Conservation (phyloP, 371 early-diverging fungal genomes). For the Actinomortierella wolfii region DNA sequence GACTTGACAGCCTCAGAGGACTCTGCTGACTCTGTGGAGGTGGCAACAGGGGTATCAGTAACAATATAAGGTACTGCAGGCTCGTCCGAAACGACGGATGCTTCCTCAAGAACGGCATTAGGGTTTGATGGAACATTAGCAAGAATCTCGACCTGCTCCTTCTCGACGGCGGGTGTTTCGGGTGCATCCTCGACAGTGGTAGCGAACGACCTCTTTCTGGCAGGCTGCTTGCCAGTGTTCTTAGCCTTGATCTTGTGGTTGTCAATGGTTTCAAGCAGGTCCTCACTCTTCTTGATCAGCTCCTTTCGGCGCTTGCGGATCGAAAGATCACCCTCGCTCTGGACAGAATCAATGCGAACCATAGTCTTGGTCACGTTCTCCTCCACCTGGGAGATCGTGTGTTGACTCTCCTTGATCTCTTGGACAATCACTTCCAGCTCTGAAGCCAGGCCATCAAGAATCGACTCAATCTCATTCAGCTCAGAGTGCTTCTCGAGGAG, state of each 20-base stretch:
- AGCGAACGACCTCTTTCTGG: neutral
- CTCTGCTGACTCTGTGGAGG: no score
- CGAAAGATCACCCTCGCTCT: constrained; percentile 32
- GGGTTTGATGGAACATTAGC: no score
- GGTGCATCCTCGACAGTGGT: no score
- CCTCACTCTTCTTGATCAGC: constrained; percentile 38
- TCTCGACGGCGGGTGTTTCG: no score
- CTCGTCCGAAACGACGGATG: no score
- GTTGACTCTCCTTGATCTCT: constrained; percentile 11
- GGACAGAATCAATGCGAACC: constrained; percentile 32
- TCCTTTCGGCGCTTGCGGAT: constrained; percentile 37
- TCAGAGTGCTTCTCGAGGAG: constrained; percentile 33
- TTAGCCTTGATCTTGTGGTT: constrained; percentile 13
- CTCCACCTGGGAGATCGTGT: constrained; percentile 7
- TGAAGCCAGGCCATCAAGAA: constrained; percentile 21
- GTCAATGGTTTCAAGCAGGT: constrained; percentile 31
- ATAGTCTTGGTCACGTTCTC: constrained; percentile 35
- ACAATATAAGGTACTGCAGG: no score
- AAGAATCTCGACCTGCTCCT: no score
- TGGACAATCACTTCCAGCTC: constrained; percentile 6
- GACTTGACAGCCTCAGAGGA: no score
- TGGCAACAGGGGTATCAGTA: no score
- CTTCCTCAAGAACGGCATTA: no score
- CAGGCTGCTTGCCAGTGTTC: constrained; percentile 31
- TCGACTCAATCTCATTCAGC: constrained; percentile 40